Evolutionary conservation across 2,329 filamentous ascomycete genomes (phyloP), one percentile per base, ranked within the genome.

Genomic region (Hymenoscyphus fructigenus): DNA sequence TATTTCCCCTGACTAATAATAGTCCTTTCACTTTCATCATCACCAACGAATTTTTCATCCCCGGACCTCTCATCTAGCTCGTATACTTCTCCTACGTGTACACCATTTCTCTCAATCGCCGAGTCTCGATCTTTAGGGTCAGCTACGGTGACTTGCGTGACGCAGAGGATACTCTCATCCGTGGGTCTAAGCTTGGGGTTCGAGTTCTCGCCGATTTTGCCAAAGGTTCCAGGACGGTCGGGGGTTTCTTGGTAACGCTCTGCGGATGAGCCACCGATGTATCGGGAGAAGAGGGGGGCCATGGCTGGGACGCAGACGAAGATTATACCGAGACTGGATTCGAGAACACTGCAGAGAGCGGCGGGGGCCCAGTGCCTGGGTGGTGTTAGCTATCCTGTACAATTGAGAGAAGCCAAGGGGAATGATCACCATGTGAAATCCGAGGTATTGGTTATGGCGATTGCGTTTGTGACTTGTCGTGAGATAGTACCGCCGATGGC

Each of bases 241-340:
- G 62, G 50, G 5, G 61, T 64, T 14, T 59, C 55, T 17, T 57
- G 17, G 20, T 64, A 62, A 53, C 55, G 61, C 1, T 7, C 58
- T 15, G 62, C 14, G 14, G 62, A 32, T 2, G 59, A 59, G 15
- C 62, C 65, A 6, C 64, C 57, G 15, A 65, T 59, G 44, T 44
- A 66, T n/a, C 36, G 58, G 20, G 44, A 59, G 47, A 64, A 59
- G 5, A 67, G 64, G 2, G 66, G 61, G 14, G 61, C 57, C 36
- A 66, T 60, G n/a, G 64, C 63, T n/a, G 64, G 66, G 5, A 67
- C 66, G 36, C 61, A 66, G 57, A 63, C 66, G 57, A 65, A 67
- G 9, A 66, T 61, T 62, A 67, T 67, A 12, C 64, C 64, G 5
- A 67, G 23, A 29, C 61, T 66, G 5, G 61, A 63, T 57, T 67